Conservation (phyloP, 805 yeast genomes). For the Candida pseudofarinosa region DNA sequence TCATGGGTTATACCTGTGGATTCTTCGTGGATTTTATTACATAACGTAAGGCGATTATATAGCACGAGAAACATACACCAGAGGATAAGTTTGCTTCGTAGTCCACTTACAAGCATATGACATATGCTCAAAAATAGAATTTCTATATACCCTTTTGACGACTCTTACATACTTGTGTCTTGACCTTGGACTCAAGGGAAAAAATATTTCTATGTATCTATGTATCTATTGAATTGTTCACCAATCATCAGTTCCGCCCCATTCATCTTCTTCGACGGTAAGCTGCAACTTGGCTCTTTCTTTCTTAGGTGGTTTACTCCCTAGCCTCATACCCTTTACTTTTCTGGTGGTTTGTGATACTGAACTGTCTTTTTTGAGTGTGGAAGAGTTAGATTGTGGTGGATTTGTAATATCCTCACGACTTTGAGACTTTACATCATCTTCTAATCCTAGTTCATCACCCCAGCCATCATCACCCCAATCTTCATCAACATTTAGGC, state of each 20-base stretch:
- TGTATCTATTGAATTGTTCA: conserved; percentile 4
- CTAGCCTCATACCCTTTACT: conserved; percentile 18
- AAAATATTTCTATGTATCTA: too few relatives aligned
- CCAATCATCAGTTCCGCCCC: conserved; percentile 29
- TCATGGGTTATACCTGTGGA: too few relatives aligned
- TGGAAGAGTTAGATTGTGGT: conserved; percentile 1
- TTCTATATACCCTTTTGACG: too few relatives aligned
- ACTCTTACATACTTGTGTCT: neutral
- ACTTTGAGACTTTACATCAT: conserved; percentile 4
- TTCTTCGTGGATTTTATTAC: too few relatives aligned
- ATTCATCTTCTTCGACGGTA: conserved; percentile 25
- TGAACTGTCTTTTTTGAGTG: conserved; percentile 1
- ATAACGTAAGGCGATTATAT: too few relatives aligned
- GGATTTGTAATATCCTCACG: neutral
- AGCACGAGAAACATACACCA: too few relatives aligned
- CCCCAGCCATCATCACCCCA: conserved; percentile 24
- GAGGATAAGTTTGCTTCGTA: too few relatives aligned
- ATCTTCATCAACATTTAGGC: conserved; percentile 9
- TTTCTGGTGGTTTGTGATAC: conserved; percentile 8
- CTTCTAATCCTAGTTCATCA: conserved; percentile 9
- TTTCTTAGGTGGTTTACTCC: conserved; percentile 13
- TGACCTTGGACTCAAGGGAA: neutral
- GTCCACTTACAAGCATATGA: too few relatives aligned
- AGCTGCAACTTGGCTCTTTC: conserved; percentile 22
- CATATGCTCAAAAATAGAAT: too few relatives aligned